phyloP scores from a whole-genome alignment of 768 basidiomycete species.

The Kwoniella bestiolae region DNA sequence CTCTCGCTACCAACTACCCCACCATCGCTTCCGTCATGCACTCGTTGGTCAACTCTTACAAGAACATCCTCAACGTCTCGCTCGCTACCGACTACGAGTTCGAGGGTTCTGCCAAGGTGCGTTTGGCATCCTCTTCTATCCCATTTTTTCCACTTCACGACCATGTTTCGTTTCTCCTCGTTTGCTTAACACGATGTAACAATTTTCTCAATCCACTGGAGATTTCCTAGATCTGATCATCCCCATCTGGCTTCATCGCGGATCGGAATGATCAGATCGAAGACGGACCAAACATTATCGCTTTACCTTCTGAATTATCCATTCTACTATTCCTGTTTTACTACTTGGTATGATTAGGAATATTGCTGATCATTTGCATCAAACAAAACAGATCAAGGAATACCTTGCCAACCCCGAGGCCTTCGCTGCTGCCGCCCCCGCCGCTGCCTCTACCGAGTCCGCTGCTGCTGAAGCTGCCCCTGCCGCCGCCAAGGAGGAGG shows the following conservation, averaged over 20 bases:
- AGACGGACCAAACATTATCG: conserved; percentile 23
- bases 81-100: conserved; percentile 92
- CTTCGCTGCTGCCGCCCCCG: conserved; percentile 81
- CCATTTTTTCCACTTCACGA: conserved; percentile 25
- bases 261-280: conserved; percentile 11
- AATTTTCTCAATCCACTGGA: conserved; percentile 69
- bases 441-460: conserved; percentile 60
- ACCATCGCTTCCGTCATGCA: conserved; percentile 92
- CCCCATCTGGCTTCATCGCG: conserved; percentile 36
- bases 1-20: conserved; percentile 93
- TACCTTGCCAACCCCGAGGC: conserved; percentile 97
- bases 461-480: conserved; percentile 63
- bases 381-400: conserved; percentile 78
- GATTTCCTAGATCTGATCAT: conserved; percentile 67
- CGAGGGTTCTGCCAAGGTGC: conserved; percentile 88
- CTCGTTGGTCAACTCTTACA: conserved; percentile 98
- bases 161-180: conserved; percentile 6
- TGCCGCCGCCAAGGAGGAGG: conserved; percentile 66
- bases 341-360: background rate
- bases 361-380: conserved; percentile 20
- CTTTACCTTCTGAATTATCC: conserved; percentile 42
- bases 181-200: conserved; percentile 57
- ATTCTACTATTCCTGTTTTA: background rate
- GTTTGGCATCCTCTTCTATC: conserved; percentile 47
- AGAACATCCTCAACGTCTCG: conserved; percentile 90